These are phyloP conservation scores for Serendipita sp. DNA, from an alignment of 768 basidiomycete genomes.

Conservation along the genomic window DNA sequence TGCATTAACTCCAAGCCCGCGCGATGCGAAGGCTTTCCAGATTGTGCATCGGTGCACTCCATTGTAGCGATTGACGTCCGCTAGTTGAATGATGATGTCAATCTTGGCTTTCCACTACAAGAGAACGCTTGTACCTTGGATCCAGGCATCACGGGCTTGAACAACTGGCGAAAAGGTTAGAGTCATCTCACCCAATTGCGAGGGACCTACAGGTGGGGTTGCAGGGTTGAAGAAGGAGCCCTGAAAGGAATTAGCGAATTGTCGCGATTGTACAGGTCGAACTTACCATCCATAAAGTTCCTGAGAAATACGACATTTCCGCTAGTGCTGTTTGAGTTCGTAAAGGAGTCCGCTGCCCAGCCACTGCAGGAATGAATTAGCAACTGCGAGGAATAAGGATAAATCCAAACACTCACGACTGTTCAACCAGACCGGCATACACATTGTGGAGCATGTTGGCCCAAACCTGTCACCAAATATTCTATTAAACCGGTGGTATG, in stretches of 20 bases:
- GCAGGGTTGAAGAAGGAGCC: not conserved
- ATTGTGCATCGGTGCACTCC: not conserved
- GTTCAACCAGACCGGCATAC: constrained; percentile 9
- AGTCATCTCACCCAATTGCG: not conserved
- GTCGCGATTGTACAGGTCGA: no score
- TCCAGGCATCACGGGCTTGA: constrained; percentile 4
- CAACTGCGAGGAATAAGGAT: not conserved
- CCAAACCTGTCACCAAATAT: constrained; percentile 8
- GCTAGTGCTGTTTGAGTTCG: not conserved
- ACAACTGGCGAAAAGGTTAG: not conserved
- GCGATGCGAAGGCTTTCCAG: not conserved
- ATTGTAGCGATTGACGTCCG: not conserved
- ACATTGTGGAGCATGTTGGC: constrained; percentile 5
- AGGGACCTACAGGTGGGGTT: not conserved
- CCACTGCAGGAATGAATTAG: not conserved
- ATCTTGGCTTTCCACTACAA: not conserved
- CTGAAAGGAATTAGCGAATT: no score
- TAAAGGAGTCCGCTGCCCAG: not conserved
- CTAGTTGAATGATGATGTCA: not conserved
- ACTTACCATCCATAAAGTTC: constrained; percentile 12
- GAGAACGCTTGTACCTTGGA: not conserved
- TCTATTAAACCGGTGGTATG: not conserved
- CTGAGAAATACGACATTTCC: constrained; percentile 12
- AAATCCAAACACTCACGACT: not conserved
- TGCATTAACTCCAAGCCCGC: not conserved